A percentile compares a stretch with the other conserved stretches of the same genome.
phyloP scores from a whole-genome alignment of 805 yeast species.

The Lachancea nothofagi region DNA sequence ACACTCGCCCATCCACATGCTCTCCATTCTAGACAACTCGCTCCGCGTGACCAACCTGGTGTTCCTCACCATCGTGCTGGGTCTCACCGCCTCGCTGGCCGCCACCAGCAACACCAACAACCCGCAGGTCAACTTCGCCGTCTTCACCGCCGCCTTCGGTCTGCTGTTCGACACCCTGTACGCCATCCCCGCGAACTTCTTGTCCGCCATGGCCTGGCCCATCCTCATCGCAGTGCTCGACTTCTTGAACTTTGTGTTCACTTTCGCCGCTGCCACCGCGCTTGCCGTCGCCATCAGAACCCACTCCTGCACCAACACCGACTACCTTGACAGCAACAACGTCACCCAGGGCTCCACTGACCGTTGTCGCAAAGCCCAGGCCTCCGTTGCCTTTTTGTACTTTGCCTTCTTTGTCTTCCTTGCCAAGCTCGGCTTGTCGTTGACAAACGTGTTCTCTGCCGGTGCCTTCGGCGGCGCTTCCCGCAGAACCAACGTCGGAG shows the following conservation, averaged over 20 bases:
- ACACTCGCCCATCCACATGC: constrained; percentile 31
- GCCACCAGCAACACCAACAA: constrained; percentile 50
- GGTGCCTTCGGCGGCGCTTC: constrained; percentile 45
- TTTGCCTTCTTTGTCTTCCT: constrained; percentile 74
- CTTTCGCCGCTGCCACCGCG: constrained; percentile 92
- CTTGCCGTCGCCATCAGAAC: constrained; percentile 83
- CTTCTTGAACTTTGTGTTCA: constrained; percentile 83
- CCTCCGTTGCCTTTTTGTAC: constrained; percentile 74
- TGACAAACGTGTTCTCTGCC: constrained; percentile 51
- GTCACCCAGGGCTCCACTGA: constrained; percentile 69
- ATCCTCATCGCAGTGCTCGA: constrained; percentile 67
- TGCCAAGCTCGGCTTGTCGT: constrained; percentile 51
- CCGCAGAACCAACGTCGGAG: constrained; percentile 64
- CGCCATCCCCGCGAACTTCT: constrained; percentile 70
- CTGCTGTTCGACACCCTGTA: constrained; percentile 73
- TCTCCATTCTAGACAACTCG: constrained; percentile 68
- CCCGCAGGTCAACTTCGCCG: constrained; percentile 83
- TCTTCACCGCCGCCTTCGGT: constrained; percentile 86
- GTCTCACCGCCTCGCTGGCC: constrained; percentile 84
- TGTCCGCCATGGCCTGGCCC: constrained; percentile 84
- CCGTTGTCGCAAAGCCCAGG: constrained; percentile 96
- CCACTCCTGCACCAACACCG: constrained; percentile 75
- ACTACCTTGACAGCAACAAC: constrained; percentile 58
- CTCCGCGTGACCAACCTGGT: constrained; percentile 71
- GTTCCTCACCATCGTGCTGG: constrained; percentile 73